Evolutionary conservation across 345 rosid species (phyloP), one percentile per base, ranked within the genome.

Genomic region (Carallia brachiata): DNA sequence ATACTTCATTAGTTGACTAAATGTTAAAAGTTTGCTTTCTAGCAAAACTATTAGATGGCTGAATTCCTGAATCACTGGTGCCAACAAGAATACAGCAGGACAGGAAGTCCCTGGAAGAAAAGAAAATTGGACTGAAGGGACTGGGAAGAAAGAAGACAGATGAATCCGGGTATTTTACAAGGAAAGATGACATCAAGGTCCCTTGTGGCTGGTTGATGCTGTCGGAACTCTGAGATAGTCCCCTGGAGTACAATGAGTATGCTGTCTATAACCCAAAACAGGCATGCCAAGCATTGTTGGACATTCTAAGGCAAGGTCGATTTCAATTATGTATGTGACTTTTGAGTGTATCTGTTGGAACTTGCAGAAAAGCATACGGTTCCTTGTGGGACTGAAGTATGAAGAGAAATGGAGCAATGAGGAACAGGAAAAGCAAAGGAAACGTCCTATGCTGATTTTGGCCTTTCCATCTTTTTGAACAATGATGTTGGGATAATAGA

Each of bases 261-360:
- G 89, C 92, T 0, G 92, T 92, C 30, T 90, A 87, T 65, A 94
- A 92, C 60, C 92, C 90, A 0, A 84, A 86, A 77, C 89, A 82
- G 89, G 99, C 86, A 65, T 12, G 15, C 4, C 50, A 44, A 44
- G 16, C 50, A 44, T 12, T 15, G 4, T 44, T 44, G 50, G 17
- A n/a, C 12, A 16, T 12, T 44, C 16, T 12, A 44, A 44, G 17
- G 50, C 16, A 12, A 44, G 50, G 50, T 44, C 4, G 50, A 44
- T 44, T 44, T 44, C 12, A 4, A 16, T 12, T 39, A 39, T 44
- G 16, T 44, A 15, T 10, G 4, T 44, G 12, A 10, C 40, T 44
- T 12, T 44, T 13, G 17, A 44, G 17, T 13, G 16, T 44, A 44
- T 40, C 48, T 10, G 89, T 10, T 56, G 60, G 60, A 27, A 19